Evolutionary conservation across 225 moss, liverwort and hornwort genomes (phyloP), one percentile per base, ranked within the genome.

Genomic region (Thuidium tamariscinum): DNA sequence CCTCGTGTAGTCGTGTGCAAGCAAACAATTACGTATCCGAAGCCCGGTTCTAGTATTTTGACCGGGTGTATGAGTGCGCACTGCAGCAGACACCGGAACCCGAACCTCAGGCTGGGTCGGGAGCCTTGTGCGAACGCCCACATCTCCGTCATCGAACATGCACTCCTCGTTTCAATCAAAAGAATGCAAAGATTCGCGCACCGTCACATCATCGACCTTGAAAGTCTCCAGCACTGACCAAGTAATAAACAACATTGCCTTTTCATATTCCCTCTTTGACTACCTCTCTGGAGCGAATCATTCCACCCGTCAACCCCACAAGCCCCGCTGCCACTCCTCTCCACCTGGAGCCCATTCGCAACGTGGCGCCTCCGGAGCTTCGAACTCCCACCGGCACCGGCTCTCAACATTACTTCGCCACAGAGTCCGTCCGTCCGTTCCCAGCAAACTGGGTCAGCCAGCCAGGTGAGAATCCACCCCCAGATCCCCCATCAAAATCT

Each of bases 261-360:
- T 34, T 57, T 46, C 32, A 34, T 6, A 27, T 48, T 70, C 62
- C 22, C 69, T 56, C 55, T 81, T 81, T 82, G 86, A 86, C 86
- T 77, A 18, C 36, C 68, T 89, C 89, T 74, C 22, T 16, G 37
- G 37, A 65, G 22, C 34, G 85, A 87, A 87, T n/a, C 6, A n/a
- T 75, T 88, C 87, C 83, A 88, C 86, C 34, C 73, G 87, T 82
- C 91, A 22, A 15, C 48, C 41, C 57, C 82, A 65, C 64, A 86
- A 66, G 87, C 54, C 57, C 76, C 65, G 76, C 83, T 77, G 42
- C 49, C 6, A 10, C 72, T 88, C 69, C 25, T 76, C 89, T 89
- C 89, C 91, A 91, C 88, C 86, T 91, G 91, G 91, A 86, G 76
- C 41, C 65, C 74, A 70, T 59, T 69, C 55, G 89, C 88, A 83